Evolutionary conservation across 116 monocot genomes (phyloP).

Genomic region (Cymodocea nodosa): DNA sequence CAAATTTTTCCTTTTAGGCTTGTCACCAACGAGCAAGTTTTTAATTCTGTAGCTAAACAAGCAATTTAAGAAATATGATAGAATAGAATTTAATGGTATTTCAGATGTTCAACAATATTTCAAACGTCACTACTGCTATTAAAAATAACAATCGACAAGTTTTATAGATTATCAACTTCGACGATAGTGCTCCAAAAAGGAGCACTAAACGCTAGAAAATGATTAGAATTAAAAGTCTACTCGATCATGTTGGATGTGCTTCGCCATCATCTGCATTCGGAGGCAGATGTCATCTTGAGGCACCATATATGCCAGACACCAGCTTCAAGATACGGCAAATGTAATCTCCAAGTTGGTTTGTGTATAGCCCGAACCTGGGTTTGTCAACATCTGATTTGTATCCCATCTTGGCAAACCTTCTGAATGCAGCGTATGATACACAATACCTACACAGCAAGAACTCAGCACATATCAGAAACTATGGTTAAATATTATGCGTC

Average conservation of each 20-base stretch:
- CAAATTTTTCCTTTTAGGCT: too few species aligned
- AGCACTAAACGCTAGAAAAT: background rate
- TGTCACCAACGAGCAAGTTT: too few species aligned
- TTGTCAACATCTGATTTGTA: too few species aligned
- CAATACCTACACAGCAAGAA: too few species aligned
- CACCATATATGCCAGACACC: background rate
- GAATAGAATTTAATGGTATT: background rate
- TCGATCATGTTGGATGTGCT: background rate
- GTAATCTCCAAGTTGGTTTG: too few species aligned
- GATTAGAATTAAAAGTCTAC: background rate
- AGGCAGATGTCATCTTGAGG: background rate
- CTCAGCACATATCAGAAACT: too few species aligned
- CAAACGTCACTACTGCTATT: background rate
- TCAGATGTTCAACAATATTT: background rate
- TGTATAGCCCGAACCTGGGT: too few species aligned
- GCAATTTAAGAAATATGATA: background rate
- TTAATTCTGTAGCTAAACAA: background rate
- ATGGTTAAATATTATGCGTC: too few species aligned
- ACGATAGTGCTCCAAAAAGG: background rate
- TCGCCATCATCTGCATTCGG: background rate
- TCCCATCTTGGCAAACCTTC: too few species aligned
- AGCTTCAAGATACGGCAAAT: background rate
- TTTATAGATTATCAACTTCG: background rate
- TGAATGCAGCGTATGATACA: too few species aligned
- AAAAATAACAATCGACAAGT: background rate